Evolutionary conservation across 192 early-diverging fungal species (phyloP).

Genomic region (Nowakowskiella sp.): DNA sequence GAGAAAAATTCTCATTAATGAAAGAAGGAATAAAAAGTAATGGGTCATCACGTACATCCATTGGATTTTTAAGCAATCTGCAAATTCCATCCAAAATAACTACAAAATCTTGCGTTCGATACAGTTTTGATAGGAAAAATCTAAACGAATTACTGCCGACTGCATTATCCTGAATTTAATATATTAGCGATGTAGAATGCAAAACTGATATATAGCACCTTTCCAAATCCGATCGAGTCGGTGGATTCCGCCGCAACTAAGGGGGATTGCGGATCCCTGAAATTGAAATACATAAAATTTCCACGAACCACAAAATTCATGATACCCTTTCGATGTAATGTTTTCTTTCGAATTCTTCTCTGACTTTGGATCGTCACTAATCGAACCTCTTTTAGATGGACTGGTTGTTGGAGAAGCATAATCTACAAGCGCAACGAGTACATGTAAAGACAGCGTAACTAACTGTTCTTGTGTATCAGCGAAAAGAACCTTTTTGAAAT

Average conservation of each 20-base stretch:
- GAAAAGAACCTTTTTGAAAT: constrained; percentile 45
- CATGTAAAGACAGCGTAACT: constrained; percentile 62
- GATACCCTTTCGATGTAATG: too few species aligned
- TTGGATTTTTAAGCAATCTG: constrained; percentile 74
- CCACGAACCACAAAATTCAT: too few species aligned
- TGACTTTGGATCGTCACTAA: constrained; percentile 13
- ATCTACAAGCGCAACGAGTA: constrained; percentile 62
- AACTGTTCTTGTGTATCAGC: constrained; percentile 65
- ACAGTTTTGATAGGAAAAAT: constrained; percentile 70
- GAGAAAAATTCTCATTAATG: background rate
- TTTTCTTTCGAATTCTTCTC: constrained; percentile 6
- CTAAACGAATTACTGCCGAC: constrained; percentile 67
- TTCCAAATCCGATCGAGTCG: too few species aligned
- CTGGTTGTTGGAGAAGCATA: constrained; percentile 5
- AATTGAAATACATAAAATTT: too few species aligned
- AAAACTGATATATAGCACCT: too few species aligned
- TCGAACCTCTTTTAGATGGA: background rate
- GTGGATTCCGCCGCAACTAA: too few species aligned
- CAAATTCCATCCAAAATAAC: constrained; percentile 69
- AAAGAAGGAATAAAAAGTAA: background rate
- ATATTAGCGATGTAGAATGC: too few species aligned
- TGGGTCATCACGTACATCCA: constrained; percentile 32
- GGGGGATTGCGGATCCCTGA: too few species aligned
- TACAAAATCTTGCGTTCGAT: constrained; percentile 75
- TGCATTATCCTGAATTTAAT: too few species aligned